Evolutionary conservation across 495 filamentous ascomycete genomes (phyloP).

Genomic region (Neurospora sp.): DNA sequence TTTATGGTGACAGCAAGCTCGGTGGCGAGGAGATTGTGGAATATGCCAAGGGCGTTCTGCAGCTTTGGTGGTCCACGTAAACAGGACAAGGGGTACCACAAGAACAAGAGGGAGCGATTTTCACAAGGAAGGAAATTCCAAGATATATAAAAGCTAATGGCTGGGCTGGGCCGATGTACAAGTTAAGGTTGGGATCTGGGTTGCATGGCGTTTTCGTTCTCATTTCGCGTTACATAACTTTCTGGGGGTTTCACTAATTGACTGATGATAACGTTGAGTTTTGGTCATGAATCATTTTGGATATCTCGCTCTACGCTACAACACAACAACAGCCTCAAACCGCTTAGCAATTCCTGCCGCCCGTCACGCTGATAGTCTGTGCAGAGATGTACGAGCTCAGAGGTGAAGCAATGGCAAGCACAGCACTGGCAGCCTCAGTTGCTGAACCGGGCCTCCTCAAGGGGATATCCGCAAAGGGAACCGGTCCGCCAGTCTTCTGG

Average conservation of each 20-base stretch:
- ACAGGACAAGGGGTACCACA: neutral
- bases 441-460: conserved; percentile 63
- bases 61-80: conserved; percentile 61
- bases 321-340: neutral
- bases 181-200: neutral
- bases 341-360: conserved; percentile 66
- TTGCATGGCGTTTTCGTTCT: conserved; percentile 12
- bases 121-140: neutral
- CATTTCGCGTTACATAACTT: neutral
- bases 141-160: neutral
- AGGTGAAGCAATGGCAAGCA: conserved; percentile 71
- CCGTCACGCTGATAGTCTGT: conserved; percentile 77
- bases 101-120: neutral
- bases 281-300: neutral
- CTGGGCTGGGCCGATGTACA: conserved; percentile 2
- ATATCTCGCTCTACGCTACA: neutral
- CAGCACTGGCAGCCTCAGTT: conserved; percentile 67
- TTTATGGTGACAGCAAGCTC: conserved; percentile 93
- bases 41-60: conserved; percentile 88
- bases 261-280: neutral
- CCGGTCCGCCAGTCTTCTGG: conserved; percentile 17
- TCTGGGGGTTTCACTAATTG: neutral
- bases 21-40: conserved; percentile 96
- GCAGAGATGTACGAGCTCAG: conserved; percentile 73
- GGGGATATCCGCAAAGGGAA: conserved; percentile 60